Conservation (phyloP, 2,329 filamentous ascomycete species). For the Huntiella omanensis region DNA sequence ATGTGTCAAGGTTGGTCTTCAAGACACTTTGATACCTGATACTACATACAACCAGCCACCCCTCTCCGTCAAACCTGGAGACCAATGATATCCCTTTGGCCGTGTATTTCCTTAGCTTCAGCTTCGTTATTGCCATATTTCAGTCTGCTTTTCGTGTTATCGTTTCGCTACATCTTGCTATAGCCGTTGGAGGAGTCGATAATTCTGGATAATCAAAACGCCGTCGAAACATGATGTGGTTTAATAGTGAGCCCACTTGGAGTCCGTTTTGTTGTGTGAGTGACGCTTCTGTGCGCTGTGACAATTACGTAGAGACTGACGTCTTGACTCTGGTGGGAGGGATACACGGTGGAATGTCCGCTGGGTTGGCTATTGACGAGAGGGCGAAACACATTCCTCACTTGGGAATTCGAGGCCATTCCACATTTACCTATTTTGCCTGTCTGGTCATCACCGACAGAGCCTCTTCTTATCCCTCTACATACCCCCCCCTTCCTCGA, state of each 20-base stretch:
- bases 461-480: no score
- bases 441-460: no score
- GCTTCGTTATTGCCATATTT: no score
- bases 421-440: no score
- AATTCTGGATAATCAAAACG: neutral
- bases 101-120: neutral
- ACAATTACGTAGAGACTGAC: neutral
- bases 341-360: no score
- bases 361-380: no score
- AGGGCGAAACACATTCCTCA: no score
- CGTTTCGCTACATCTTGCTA: no score
- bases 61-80: neutral
- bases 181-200: neutral
- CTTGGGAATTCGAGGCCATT: no score
- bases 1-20: neutral
- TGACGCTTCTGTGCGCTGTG: neutral
- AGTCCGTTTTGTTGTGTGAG: neutral
- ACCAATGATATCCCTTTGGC: neutral
- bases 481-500: no score
- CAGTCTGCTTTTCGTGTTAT: no score
- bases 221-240: neutral
- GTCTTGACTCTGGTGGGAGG: no score
- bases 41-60: neutral
- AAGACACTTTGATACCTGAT: neutral
- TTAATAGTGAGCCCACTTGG: neutral